A percentile compares a stretch with the other conserved stretches of the same genome.
Evolutionary conservation across 2,329 filamentous ascomycete species (phyloP).

Genomic region (Phyllosticta citriasiana): DNA sequence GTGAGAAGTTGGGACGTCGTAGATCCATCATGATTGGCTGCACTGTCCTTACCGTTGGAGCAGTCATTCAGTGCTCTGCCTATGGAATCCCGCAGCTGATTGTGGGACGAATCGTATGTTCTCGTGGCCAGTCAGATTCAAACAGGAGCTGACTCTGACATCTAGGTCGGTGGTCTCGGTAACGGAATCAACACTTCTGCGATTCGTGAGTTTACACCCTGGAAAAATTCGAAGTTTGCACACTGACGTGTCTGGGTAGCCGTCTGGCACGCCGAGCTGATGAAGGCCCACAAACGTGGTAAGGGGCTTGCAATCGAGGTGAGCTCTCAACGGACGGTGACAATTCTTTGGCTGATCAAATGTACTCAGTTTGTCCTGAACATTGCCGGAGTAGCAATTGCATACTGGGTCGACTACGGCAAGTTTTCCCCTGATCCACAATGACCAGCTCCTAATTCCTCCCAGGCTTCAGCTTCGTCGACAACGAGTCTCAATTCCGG

Average conservation of each 20-base stretch:
- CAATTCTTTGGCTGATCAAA: conserved; percentile 38
- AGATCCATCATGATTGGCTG: conserved; percentile 39
- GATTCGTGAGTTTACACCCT: conserved; percentile 25
- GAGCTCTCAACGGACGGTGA: conserved; percentile 30
- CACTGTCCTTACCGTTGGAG: conserved; percentile 39
- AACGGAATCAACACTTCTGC: conserved; percentile 35
- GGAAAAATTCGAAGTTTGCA: background rate
- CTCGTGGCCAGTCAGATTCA: too few relatives aligned
- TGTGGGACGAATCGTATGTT: conserved; percentile 31
- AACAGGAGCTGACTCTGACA: too few relatives aligned
- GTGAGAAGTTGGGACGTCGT: conserved; percentile 39
- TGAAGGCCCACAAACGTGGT: conserved; percentile 31
- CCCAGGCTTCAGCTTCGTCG: conserved; percentile 25
- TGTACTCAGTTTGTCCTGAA: conserved; percentile 22
- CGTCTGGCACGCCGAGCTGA: conserved; percentile 43
- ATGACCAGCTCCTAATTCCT: too few relatives aligned
- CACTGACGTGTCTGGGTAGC: conserved; percentile 24
- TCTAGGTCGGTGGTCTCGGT: conserved; percentile 30
- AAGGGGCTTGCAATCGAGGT: conserved; percentile 36
- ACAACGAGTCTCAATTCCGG: conserved; percentile 22
- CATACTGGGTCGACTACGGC: conserved; percentile 31
- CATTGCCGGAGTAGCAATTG: conserved; percentile 31
- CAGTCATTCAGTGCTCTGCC: conserved; percentile 37
- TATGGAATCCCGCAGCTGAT: conserved; percentile 40
- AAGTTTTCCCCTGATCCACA: too few relatives aligned